Base-by-base conservation (phyloP, 164 flowering plant species). In the Vitis rupestris region DNA sequence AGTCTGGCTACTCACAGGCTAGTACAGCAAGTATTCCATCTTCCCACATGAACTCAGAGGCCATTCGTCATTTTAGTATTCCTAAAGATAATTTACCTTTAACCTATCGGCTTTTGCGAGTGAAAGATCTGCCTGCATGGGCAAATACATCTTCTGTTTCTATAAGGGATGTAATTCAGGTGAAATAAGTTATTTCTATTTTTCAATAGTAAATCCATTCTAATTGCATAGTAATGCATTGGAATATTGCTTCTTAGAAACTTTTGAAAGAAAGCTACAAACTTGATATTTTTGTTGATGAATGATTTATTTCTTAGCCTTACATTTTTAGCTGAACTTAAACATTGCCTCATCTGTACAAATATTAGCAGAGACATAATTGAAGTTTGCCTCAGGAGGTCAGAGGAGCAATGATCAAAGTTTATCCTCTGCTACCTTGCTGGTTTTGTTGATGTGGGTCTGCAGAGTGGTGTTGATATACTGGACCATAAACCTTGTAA, bases 81-180 rank as follows among this genome's bases (percentile, higher is more conserved):
- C 50, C 85, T 13, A 66, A 74, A 63, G 87, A 87, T 23, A 79
- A 74, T 67, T 37, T 87, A 47, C 88, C 92, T 50, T 73, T 60
- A 19, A 90, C 93, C 7, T 96, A 92, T 81, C 81, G 90, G 61
- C 96, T 96, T 58, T 50, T 96, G 82, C 70, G 59, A 61, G 99
- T 96, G 23, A 72, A 84, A 80, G 92, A 88, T 65, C 85, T 96
- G 57, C 99, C 97, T 44, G 69, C 82, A 44, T 92, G 99, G 99
- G 92, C 99, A 37, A 96, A 96, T 75, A 80, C 96, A 17, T 85
- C 90, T 55, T 83, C 85, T 69, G 90, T 92, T 74, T 88, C 97
- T 2, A 83, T 96, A 57, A 72, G 65, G 14, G 97, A 93, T 84
- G 90, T 93, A 16, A 84, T 96, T 75, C 77, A 93, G 97, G 99